Evolutionary conservation across 768 basidiomycete species (phyloP).

Genomic region (Hygrophorus russula): DNA sequence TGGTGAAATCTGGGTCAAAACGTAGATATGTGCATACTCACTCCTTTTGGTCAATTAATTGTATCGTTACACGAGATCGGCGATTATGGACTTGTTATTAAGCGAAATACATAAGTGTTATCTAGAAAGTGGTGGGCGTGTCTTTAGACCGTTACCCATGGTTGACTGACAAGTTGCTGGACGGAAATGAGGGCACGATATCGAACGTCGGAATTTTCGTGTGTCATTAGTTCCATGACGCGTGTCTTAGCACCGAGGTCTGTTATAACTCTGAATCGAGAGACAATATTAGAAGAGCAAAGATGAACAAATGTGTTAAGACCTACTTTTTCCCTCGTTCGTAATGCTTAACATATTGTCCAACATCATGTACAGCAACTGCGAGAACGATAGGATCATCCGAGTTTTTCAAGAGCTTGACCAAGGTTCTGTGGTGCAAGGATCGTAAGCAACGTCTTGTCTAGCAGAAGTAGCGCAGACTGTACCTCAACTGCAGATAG

Average conservation of each 20-base stretch:
- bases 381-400: slow-evolving; percentile 72
- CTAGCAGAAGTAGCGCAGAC: not conserved
- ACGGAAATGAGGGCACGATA: slow-evolving; percentile 89
- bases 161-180: slow-evolving; percentile 85
- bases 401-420: slow-evolving; percentile 60
- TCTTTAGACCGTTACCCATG: slow-evolving; percentile 50
- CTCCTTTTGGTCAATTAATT: too few species aligned
- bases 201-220: slow-evolving; percentile 77
- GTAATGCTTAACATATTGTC: slow-evolving; percentile 86
- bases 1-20: slow-evolving; percentile 55
- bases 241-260: slow-evolving; percentile 80
- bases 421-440: slow-evolving; percentile 46
- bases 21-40: too few species aligned
- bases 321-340: slow-evolving; percentile 88
- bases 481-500: slow-evolving; percentile 74
- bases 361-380: slow-evolving; percentile 88
- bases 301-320: not conserved
- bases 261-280: slow-evolving; percentile 51
- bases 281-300: not conserved
- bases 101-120: not conserved
- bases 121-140: not conserved
- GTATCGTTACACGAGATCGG: too few species aligned
- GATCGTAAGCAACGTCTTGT: slow-evolving; percentile 1
- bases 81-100: not conserved
- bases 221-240: slow-evolving; percentile 89